Base-by-base conservation (phyloP, 2,329 filamentous ascomycete genomes). In the Calonectria hawksworthii region DNA sequence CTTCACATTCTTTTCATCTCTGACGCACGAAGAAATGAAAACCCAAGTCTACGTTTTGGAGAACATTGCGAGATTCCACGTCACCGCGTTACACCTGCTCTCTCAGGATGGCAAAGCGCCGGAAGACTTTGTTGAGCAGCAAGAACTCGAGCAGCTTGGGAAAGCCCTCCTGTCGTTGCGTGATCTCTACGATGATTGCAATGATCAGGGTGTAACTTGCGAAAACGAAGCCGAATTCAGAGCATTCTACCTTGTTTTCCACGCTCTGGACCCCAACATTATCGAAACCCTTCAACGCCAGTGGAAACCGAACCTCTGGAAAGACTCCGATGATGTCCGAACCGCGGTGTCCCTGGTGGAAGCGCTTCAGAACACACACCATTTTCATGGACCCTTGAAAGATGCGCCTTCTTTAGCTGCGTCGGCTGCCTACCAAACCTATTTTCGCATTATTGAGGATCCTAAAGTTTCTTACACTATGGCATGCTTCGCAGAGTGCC, bases 401-500 rank as follows among this genome's bases (percentile, higher is more conserved):
- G 88, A 89, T 13, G 86, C 83, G 0, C 87, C 88, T 1, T 86
- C 87, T 1, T 84, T 89, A 23, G 88, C 89, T 14, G 88, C 90
- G 2, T 85, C 89, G 51, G 87, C 88, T 26, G 86, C 87, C 8
- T 90, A 88, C 56, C 85, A 87, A 30, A 87, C 89, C 23, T 93
- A 90, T 81, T 93, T 94, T 80, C 86, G 88, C 30, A 92, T 94
- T 63, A 85, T 94, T 34, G 87, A 90, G 76, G 87, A 89, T 51
- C 85, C 86, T 0, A 84, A 86, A 21, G 89, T 93, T 3, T 93
- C 92, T 0, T 94, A 94, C 80, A 93, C 91, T 1, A 93, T 94
- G 91, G 92, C 92, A 18, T 94, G 92, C 78, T 90, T 94, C 74
- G 92, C 92, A 9, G 92, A 94, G 79, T 90, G 92, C n/a, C 91